A percentile compares a stretch with the other conserved stretches of the same genome.
phyloP scores from a whole-genome alignment of 2,329 filamentous ascomycete genomes.

The Stagonosporopsis chrysanthemi region DNA sequence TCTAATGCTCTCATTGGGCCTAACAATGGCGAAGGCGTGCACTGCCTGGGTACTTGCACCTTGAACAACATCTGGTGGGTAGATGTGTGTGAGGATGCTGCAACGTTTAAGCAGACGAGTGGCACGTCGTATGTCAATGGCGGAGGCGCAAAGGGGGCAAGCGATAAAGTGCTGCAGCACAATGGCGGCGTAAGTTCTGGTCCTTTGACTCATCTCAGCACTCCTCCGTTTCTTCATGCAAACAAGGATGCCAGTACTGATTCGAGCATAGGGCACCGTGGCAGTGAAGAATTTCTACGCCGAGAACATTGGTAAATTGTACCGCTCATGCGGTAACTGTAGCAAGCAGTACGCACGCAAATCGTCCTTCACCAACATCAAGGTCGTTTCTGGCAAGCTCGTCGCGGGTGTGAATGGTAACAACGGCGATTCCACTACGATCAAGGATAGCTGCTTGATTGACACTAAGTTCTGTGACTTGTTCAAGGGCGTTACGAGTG shows the following conservation, averaged over 20 bases:
- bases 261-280: constrained; percentile 30
- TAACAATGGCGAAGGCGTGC: constrained; percentile 57
- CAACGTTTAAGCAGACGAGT: constrained; percentile 41
- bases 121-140: constrained; percentile 37
- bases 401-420: constrained; percentile 43
- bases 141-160: constrained; percentile 36
- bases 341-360: constrained; percentile 36
- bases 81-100: constrained; percentile 51
- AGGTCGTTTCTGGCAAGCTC: constrained; percentile 28
- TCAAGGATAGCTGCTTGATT: constrained; percentile 37
- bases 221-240: not conserved
- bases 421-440: constrained; percentile 33
- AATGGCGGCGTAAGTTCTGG: constrained; percentile 30
- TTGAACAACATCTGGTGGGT: constrained; percentile 48
- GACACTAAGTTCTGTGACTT: constrained; percentile 37
- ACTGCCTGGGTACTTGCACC: constrained; percentile 59
- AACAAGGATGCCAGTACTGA: not conserved
- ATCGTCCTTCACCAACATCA: constrained; percentile 36
- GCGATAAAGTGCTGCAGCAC: constrained; percentile 46
- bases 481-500: constrained; percentile 38
- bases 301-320: constrained; percentile 41
- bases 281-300: constrained; percentile 43
- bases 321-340: constrained; percentile 40
- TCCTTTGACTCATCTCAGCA: not conserved
- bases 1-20: constrained; percentile 52